Percentiles rank a stretch among this genome's conserved stretches.
Evolutionary conservation across 352 stramenopile genomes (phyloP).

Genomic region (Sclerospora graminicola): DNA sequence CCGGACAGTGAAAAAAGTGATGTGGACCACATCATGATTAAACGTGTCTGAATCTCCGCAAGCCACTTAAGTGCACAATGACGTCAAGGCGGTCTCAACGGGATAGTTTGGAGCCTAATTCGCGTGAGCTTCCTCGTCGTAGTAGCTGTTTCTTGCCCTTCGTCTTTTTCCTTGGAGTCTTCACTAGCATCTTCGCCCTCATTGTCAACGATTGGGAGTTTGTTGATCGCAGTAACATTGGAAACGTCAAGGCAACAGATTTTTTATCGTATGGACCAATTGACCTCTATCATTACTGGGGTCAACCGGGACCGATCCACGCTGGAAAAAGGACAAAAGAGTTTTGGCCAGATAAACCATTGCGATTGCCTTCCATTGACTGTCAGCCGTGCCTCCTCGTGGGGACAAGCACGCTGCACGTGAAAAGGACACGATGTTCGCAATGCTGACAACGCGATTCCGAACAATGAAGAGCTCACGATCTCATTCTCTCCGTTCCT

Average conservation of each 20-base stretch:
- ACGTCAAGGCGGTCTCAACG: too few species aligned
- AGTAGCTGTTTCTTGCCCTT: neutral
- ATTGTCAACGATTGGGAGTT: slow-evolving; percentile 8
- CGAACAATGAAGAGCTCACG: slow-evolving; percentile 90
- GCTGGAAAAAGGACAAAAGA: slow-evolving; percentile 87
- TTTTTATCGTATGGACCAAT: slow-evolving; percentile 80
- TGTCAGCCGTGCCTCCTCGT: slow-evolving; percentile 56
- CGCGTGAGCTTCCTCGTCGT: neutral
- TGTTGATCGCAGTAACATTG: slow-evolving; percentile 49
- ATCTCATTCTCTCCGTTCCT: slow-evolving; percentile 88
- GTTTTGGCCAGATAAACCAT: slow-evolving; percentile 82
- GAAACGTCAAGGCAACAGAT: slow-evolving; percentile 35
- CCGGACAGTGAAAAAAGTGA: too few species aligned
- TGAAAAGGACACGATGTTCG: slow-evolving; percentile 60
- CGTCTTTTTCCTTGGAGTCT: slow-evolving; percentile 6
- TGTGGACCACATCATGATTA: too few species aligned
- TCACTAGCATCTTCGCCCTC: slow-evolving; percentile 5
- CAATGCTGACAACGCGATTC: slow-evolving; percentile 87
- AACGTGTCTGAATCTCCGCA: too few species aligned
- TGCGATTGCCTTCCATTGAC: slow-evolving; percentile 84
- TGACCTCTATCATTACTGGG: slow-evolving; percentile 95
- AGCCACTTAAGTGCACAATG: too few species aligned
- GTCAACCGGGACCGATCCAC: slow-evolving; percentile 91
- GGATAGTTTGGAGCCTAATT: neutral
- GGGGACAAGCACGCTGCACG: slow-evolving; percentile 24